Conservation (phyloP, 805 yeast genomes). For the Ascoidea rubescens region DNA sequence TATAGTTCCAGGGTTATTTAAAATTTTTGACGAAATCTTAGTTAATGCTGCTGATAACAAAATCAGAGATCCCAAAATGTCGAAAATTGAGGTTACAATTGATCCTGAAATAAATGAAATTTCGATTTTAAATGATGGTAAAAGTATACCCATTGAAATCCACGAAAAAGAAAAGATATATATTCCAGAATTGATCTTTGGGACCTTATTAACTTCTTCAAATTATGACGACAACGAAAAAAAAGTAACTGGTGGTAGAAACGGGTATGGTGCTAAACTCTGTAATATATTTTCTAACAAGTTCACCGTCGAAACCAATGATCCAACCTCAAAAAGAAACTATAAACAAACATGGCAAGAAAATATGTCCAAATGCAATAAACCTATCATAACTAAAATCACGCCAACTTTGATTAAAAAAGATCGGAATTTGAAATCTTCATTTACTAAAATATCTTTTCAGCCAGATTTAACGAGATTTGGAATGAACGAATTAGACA, state of each 20-base stretch:
- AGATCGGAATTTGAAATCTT: slow-evolving; percentile 29
- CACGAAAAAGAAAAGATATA: slow-evolving; percentile 86
- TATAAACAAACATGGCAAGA: slow-evolving; percentile 79
- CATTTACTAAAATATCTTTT: slow-evolving; percentile 79
- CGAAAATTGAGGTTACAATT: slow-evolving; percentile 68
- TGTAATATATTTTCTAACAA: slow-evolving; percentile 92
- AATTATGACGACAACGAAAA: slow-evolving; percentile 92
- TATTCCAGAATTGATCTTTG: slow-evolving; percentile 93
- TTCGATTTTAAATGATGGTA: slow-evolving; percentile 82
- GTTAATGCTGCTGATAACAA: slow-evolving; percentile 99
- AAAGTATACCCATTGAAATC: slow-evolving; percentile 89
- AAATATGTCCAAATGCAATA: slow-evolving; percentile 69
- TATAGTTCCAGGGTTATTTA: slow-evolving; percentile 91
- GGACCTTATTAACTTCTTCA: slow-evolving; percentile 86
- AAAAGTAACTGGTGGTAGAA: slow-evolving; percentile 97
- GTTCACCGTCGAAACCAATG: slow-evolving; percentile 82
- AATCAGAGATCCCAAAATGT: slow-evolving; percentile 88
- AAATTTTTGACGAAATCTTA: slow-evolving; percentile 91
- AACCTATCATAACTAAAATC: slow-evolving; percentile 50
- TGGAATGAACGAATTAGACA: slow-evolving; percentile 74
- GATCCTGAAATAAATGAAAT: slow-evolving; percentile 63
- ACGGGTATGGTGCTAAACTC: slow-evolving; percentile 94
- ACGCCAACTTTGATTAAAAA: slow-evolving; percentile 24
- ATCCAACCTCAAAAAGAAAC: slow-evolving; percentile 40
- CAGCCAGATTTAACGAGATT: slow-evolving; percentile 78